Evolutionary conservation across 305 asterid species (phyloP).

Genomic region (Nicotiana rustica): DNA sequence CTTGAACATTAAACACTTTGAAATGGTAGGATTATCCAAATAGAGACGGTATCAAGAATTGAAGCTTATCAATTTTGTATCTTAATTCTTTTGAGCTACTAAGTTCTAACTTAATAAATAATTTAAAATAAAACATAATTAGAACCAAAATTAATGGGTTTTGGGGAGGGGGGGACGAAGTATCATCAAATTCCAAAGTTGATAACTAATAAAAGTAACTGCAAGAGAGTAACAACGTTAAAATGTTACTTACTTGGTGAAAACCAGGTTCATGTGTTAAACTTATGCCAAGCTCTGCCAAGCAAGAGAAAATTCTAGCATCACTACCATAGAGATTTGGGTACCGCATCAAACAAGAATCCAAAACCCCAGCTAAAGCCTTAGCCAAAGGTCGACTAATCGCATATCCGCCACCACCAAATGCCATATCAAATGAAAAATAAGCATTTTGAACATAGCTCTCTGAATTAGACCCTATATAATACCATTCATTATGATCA

Average conservation of each 20-base stretch:
- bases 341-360: slow-evolving; percentile 73
- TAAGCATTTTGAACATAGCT: slow-evolving; percentile 77
- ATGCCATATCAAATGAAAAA: slow-evolving; percentile 75
- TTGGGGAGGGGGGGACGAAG: too few species aligned
- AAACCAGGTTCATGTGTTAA: slow-evolving; percentile 77
- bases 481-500: slow-evolving; percentile 65
- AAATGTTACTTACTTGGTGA: slow-evolving; percentile 65
- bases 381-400: slow-evolving; percentile 70
- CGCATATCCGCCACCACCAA: slow-evolving; percentile 83
- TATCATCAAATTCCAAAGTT: too few species aligned
- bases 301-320: slow-evolving; percentile 79
- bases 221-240: neutral
- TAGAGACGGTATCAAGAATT: too few species aligned
- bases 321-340: slow-evolving; percentile 80
- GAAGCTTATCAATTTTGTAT: too few species aligned
- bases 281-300: slow-evolving; percentile 78
- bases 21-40: neutral
- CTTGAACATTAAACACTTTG: neutral
- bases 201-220: neutral
- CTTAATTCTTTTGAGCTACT: too few species aligned
- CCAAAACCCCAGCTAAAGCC: slow-evolving; percentile 67
- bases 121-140: too few species aligned
- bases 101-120: too few species aligned
- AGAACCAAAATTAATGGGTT: too few species aligned
- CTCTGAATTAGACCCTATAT: slow-evolving; percentile 73